phyloP scores from a whole-genome alignment of 495 filamentous ascomycete species.

The Physcia stellaris region DNA sequence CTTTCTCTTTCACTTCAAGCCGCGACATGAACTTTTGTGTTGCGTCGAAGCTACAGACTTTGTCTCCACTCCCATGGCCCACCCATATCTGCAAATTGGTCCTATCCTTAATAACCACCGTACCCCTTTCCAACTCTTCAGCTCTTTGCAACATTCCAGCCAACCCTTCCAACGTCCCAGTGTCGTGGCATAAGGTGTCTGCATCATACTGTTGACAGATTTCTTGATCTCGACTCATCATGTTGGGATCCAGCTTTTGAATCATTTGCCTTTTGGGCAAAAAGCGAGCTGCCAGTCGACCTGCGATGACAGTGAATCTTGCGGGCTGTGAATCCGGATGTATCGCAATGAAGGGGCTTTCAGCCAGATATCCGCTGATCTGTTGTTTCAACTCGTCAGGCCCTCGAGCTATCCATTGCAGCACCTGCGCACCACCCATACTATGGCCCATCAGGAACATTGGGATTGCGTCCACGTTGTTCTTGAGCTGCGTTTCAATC shows the following conservation, averaged over 20 bases:
- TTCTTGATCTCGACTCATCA: slow-evolving; percentile 48
- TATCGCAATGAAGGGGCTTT: slow-evolving; percentile 59
- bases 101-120: slow-evolving; percentile 3
- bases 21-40: slow-evolving; percentile 46
- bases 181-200: slow-evolving; percentile 61
- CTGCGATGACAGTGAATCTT: slow-evolving; percentile 40
- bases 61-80: slow-evolving; percentile 37
- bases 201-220: slow-evolving; percentile 39
- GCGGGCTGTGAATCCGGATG: slow-evolving; percentile 45
- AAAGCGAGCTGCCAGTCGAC: slow-evolving; percentile 48
- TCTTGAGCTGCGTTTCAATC: slow-evolving; percentile 31
- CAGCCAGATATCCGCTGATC: slow-evolving; percentile 50
- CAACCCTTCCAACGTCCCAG: slow-evolving; percentile 64
- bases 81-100: slow-evolving; percentile 19
- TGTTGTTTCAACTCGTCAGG: slow-evolving; percentile 24
- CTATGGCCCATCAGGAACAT: slow-evolving; percentile 82
- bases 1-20: slow-evolving; percentile 40
- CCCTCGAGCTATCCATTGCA: slow-evolving; percentile 34
- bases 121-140: slow-evolving; percentile 29
- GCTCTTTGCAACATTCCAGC: slow-evolving; percentile 62
- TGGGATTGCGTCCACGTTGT: slow-evolving; percentile 16
- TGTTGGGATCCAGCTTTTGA: slow-evolving; percentile 39
- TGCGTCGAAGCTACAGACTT: slow-evolving; percentile 45
- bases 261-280: slow-evolving; percentile 47
- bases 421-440: slow-evolving; percentile 65